Conservation (phyloP, 2,329 filamentous ascomycete species). For the Monosporascus cannonballus region DNA sequence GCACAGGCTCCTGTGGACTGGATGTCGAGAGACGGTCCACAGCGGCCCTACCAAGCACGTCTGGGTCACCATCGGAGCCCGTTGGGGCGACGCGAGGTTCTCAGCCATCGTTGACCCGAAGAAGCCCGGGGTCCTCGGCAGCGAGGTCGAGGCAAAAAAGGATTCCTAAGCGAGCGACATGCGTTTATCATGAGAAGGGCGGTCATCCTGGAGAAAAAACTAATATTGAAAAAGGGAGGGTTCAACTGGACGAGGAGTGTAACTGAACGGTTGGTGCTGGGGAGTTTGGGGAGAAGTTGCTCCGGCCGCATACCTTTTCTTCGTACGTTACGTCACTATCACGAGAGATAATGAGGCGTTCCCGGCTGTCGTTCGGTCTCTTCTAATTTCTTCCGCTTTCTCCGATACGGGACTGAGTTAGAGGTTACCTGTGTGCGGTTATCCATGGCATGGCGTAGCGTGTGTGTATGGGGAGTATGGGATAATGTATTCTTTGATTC, state of each 20-base stretch:
- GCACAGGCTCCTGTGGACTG: constrained; percentile 51
- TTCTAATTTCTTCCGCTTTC: not conserved
- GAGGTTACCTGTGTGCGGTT: not conserved
- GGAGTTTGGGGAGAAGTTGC: not conserved
- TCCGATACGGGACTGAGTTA: not conserved
- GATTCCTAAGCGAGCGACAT: constrained; percentile 4
- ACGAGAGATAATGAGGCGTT: not conserved
- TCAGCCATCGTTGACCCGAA: constrained; percentile 51
- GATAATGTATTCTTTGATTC: constrained; percentile 8
- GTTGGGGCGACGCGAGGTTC: constrained; percentile 51
- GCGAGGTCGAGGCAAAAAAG: constrained; percentile 42
- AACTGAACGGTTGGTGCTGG: not conserved
- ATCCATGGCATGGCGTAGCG: constrained; percentile 16
- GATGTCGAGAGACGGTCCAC: constrained; percentile 49
- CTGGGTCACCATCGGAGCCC: constrained; percentile 62
- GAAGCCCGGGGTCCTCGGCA: constrained; percentile 46
- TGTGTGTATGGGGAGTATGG: constrained; percentile 5
- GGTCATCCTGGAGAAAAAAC: not conserved
- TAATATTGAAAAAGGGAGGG: not conserved
- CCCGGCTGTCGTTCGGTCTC: not conserved
- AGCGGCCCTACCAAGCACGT: constrained; percentile 56
- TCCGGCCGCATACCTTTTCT: no score
- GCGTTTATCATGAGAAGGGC: not conserved
- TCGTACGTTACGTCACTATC: not conserved
- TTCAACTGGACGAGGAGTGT: no score